Evolutionary conservation across 2,329 filamentous ascomycete genomes (phyloP), one percentile per base, ranked within the genome.

Genomic region (Didymosphaeria variabile): DNA sequence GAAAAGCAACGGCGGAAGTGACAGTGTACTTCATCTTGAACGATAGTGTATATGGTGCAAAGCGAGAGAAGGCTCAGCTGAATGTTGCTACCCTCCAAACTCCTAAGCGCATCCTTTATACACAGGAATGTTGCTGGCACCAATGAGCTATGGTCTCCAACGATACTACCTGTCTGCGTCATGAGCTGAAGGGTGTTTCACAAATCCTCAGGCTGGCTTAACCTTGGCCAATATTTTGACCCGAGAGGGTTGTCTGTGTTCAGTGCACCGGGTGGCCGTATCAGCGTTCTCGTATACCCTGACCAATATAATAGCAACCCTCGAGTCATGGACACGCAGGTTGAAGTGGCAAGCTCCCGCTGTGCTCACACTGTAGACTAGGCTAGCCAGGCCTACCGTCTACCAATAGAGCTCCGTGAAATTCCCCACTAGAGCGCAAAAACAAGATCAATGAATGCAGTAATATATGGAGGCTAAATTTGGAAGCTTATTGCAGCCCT

Each of bases 1-100:
- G 26, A 17, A 60, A 42, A 15, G 52, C 34, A 12, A 62, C 12
- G 34, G 55, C 31, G n/a, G 55, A 51, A 40, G 55, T 31, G 26
- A 62, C 17, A n/a, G 50, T 51, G 32, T 36, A 26, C 56, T 65
- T 65, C 63, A 65, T 65, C 26, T 56, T 60, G 21, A 87, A 87
- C 3, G 89, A n/a, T n/a, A 53, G 47, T 23, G 45, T 29, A 29
- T 17, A 3, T 47, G 45, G 44, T 26, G 44, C 15, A 40, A n/a
- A 9, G 17, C 15, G 38, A 40, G 38, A 40, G 26, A 40, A 40
- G 42, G 12, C 9, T 45, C 42, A 23, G 42, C 19, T 45, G 19
- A 10, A 19, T 5, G 9, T 10, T 45, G 42, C 42, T 45, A 12
- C 21, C 8, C 19, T 23, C 9, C 19, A 4, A 23, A n/a, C 19